phyloP scores from a whole-genome alignment of 2,329 filamentous ascomycete species.

The Pseudogymnoascus sp. region DNA sequence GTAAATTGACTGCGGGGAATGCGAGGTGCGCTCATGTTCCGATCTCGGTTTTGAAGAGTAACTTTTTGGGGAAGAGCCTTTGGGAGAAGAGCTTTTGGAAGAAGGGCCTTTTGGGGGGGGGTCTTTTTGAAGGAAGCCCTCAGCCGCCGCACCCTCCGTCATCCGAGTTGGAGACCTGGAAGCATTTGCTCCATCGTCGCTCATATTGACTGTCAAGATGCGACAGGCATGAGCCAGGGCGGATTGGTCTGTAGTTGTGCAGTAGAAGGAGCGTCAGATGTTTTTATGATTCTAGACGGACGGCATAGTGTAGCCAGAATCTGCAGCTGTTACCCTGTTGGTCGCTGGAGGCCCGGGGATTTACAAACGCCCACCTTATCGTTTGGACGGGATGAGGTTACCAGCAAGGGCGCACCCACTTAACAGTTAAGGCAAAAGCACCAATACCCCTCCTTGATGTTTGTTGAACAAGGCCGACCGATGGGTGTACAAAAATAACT shows the following conservation, averaged over 20 bases:
- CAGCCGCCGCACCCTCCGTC: neutral
- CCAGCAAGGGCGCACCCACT: neutral
- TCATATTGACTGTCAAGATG: neutral
- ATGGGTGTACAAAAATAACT: neutral
- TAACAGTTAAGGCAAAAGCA: neutral
- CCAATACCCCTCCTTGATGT: neutral
- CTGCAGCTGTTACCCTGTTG: neutral
- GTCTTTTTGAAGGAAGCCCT: neutral
- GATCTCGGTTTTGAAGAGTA: neutral
- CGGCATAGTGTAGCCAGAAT: neutral
- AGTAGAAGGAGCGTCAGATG: conserved; percentile 1
- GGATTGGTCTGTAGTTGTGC: neutral
- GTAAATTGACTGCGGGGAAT: neutral
- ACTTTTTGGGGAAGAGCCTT: neutral
- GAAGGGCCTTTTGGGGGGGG: neutral
- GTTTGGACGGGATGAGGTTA: neutral
- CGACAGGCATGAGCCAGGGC: neutral
- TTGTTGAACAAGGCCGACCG: neutral
- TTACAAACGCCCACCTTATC: neutral
- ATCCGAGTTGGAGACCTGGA: neutral
- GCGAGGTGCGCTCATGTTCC: neutral
- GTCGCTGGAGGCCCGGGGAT: neutral
- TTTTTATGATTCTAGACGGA: neutral
- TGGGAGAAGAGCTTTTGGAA: neutral
- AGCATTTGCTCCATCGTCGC: neutral